These are phyloP conservation scores for Lodderomyces jiufengensis DNA, from an alignment of 1,139 yeast genomes.

Conservation along the genomic window DNA sequence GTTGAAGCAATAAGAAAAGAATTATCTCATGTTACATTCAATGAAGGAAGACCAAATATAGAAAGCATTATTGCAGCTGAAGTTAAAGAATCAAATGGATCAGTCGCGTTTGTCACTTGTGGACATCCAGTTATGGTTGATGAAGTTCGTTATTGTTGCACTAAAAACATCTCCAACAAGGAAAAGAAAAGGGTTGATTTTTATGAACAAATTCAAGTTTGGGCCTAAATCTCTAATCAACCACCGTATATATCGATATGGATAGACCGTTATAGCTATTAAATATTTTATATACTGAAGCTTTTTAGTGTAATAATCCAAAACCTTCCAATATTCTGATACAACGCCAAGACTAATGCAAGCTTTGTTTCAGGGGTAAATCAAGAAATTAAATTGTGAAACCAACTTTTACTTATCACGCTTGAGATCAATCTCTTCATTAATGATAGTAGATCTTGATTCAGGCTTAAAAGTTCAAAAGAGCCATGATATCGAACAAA, in stretches of 20 bases:
- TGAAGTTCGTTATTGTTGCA: conserved; percentile 37
- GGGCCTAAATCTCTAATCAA: conserved; percentile 28
- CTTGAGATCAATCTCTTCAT: too few relatives aligned
- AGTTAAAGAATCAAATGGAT: conserved; percentile 26
- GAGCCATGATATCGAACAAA: too few relatives aligned
- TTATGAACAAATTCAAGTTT: conserved; percentile 39
- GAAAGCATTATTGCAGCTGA: conserved; percentile 24
- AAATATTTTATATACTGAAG: neutral
- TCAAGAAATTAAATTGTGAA: too few relatives aligned
- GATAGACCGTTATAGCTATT: too few relatives aligned
- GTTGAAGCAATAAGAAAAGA: conserved; percentile 16
- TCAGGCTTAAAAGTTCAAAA: too few relatives aligned
- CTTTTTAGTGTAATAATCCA: neutral
- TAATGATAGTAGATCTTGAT: too few relatives aligned
- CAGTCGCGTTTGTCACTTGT: conserved; percentile 46
- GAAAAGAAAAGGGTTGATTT: conserved; percentile 31
- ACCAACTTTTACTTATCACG: too few relatives aligned
- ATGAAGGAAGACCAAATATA: conserved; percentile 33
- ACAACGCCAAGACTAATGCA: too few relatives aligned
- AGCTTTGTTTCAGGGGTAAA: too few relatives aligned
- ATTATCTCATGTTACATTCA: conserved; percentile 27
- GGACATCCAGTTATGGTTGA: conserved; percentile 56
- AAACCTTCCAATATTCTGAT: too few relatives aligned
- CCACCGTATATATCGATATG: too few relatives aligned
- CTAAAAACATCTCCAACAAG: conserved; percentile 22